Percentiles rank a stretch among this genome's conserved stretches.
Evolutionary conservation across 2,329 filamentous ascomycete species (phyloP).

Genomic region (Sarocladiaceae sp.): DNA sequence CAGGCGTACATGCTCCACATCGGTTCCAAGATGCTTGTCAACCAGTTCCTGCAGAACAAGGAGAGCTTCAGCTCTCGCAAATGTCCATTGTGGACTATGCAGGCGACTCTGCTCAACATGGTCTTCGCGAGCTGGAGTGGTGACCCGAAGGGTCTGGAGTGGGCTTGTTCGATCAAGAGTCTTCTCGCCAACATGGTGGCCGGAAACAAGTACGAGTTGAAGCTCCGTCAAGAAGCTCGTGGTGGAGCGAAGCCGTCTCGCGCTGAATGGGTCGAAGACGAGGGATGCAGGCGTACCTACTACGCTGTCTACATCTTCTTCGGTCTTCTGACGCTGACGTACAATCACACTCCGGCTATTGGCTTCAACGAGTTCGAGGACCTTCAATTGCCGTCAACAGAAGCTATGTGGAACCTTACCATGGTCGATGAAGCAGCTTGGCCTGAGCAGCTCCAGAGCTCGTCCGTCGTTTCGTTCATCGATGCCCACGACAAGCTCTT

Average conservation of each 20-base stretch:
- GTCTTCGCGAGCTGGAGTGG: constrained; percentile 99
- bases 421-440: constrained; percentile 75
- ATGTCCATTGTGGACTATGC: constrained; percentile 97
- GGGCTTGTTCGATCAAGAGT: constrained; percentile 99
- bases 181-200: constrained; percentile 97
- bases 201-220: constrained; percentile 93
- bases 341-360: constrained; percentile 97
- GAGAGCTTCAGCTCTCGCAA: constrained; percentile 98
- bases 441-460: constrained; percentile 70
- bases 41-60: constrained; percentile 96
- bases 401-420: constrained; percentile 89
- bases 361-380: constrained; percentile 98
- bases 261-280: constrained; percentile 93
- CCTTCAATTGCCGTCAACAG: constrained; percentile 85
- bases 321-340: constrained; percentile 87
- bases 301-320: constrained; percentile 99
- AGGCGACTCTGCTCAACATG: constrained; percentile 96
- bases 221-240: constrained; percentile 85
- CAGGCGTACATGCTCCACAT: constrained; percentile 97
- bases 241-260: constrained; percentile 71
- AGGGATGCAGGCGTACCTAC: constrained; percentile 93
- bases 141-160: constrained; percentile 94
- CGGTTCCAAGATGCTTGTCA: constrained; percentile 93
- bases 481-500: constrained; percentile 94
- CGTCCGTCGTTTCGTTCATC: constrained; percentile 79